phyloP scores from a whole-genome alignment of 108 stramenopile species.

The Fistulifera solaris region DNA sequence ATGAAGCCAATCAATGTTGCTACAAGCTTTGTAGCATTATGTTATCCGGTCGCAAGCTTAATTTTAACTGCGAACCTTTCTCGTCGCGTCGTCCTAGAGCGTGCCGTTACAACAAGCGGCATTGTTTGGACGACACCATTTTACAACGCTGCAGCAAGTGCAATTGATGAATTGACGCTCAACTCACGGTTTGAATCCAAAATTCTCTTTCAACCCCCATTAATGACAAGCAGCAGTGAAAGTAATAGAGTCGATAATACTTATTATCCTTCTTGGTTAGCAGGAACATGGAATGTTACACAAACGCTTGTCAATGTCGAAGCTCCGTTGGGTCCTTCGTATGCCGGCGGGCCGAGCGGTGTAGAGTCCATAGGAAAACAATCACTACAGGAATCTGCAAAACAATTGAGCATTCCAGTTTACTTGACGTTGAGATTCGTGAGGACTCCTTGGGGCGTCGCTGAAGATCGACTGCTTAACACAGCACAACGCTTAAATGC shows the following conservation, averaged over 20 bases:
- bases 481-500: slow-evolving; percentile 45
- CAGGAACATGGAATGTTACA: slow-evolving; percentile 65
- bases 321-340: slow-evolving; percentile 64
- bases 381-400: slow-evolving; percentile 43
- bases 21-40: too few species aligned
- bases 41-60: too few species aligned
- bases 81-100: too few species aligned
- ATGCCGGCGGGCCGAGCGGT: slow-evolving; percentile 65
- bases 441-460: slow-evolving; percentile 56
- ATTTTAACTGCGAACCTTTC: too few species aligned
- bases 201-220: too few species aligned
- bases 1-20: too few species aligned
- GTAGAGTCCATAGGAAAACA: slow-evolving; percentile 39
- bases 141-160: too few species aligned
- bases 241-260: slow-evolving; percentile 51
- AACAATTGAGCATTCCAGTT: slow-evolving; percentile 23
- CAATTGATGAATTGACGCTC: too few species aligned
- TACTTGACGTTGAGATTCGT: background rate
- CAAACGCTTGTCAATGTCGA: slow-evolving; percentile 51
- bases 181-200: too few species aligned
- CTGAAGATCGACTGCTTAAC: slow-evolving; percentile 70
- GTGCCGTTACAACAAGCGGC: too few species aligned
- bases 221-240: too few species aligned
- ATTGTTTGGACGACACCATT: too few species aligned
- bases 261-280: slow-evolving; percentile 53